Conservation (phyloP, 192 early-diverging fungal genomes). For the Mortierella antarctica region DNA sequence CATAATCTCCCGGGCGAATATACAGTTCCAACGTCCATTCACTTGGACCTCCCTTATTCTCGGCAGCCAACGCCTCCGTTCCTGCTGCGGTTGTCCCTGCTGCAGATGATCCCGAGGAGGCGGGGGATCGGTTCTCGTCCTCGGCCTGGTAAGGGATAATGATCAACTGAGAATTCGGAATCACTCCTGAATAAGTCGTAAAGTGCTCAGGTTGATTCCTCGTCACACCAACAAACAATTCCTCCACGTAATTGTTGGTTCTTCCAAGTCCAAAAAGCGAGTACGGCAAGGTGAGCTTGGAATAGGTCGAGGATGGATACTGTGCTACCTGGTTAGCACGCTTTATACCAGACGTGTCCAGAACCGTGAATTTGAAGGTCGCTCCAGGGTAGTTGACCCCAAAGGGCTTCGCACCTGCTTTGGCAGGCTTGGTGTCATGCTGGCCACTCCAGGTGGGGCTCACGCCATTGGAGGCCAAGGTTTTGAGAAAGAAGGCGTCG, state of each 20-base stretch:
- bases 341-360: conserved; percentile 81
- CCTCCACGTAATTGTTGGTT: conserved; percentile 97
- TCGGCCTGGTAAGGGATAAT: conserved; percentile 82
- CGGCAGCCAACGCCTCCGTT: neutral
- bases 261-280: conserved; percentile 89
- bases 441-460: conserved; percentile 64
- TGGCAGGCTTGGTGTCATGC: conserved; percentile 22
- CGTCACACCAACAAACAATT: conserved; percentile 86
- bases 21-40: conserved; percentile 92
- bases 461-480: conserved; percentile 77
- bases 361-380: conserved; percentile 87
- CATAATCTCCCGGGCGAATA: conserved; percentile 87
- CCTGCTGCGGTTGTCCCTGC: neutral
- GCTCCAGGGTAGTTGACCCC: conserved; percentile 88
- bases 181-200: conserved; percentile 82
- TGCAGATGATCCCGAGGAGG: conserved; percentile 32
- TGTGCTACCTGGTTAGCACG: conserved; percentile 85
- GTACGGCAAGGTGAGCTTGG: conserved; percentile 82
- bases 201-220: conserved; percentile 69
- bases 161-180: conserved; percentile 93
- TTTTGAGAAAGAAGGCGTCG: conserved; percentile 95
- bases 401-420: conserved; percentile 66
- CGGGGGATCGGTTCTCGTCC: conserved; percentile 54
- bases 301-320: conserved; percentile 82
- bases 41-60: conserved; percentile 36